Percentiles rank a stretch among this genome's conserved stretches.
These are phyloP conservation scores for Wickerhamomyces bovis DNA, from an alignment of 805 yeast species.

Conservation along the genomic window DNA sequence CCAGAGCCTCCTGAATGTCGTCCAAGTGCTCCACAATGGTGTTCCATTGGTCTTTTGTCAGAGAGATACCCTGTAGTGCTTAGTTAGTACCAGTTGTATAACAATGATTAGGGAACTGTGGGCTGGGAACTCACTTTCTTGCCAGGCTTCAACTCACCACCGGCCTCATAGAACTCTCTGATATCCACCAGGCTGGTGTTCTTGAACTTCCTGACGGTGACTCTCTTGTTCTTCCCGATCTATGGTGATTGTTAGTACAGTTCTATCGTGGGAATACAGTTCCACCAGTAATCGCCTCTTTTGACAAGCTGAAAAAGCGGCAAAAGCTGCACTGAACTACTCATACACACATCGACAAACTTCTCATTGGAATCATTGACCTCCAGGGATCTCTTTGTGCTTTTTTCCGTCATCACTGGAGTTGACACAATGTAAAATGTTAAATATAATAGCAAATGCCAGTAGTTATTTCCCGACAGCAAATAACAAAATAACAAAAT, in stretches of 20 bases:
- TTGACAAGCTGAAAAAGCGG: no score
- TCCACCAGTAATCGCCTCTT: no score
- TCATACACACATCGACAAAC: constrained; percentile 10
- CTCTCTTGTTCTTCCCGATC: constrained; percentile 58
- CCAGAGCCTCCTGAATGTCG: constrained; percentile 47
- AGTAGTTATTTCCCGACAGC: no score
- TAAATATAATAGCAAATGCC: no score
- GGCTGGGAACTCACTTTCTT: constrained; percentile 50
- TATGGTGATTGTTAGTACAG: constrained; percentile 19
- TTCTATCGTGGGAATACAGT: neutral
- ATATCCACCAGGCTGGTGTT: constrained; percentile 68
- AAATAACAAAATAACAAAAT: neutral
- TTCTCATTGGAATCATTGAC: constrained; percentile 4
- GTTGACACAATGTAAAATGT: neutral
- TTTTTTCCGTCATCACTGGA: neutral
- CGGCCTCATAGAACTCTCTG: constrained; percentile 70
- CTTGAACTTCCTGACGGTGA: constrained; percentile 68
- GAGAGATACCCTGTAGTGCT: constrained; percentile 56
- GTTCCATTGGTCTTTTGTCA: constrained; percentile 52
- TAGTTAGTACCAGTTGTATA: no score
- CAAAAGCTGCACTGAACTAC: no score
- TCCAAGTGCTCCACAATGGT: constrained; percentile 39
- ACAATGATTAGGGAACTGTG: no score
- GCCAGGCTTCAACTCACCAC: constrained; percentile 70
- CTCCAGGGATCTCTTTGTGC: neutral